A percentile compares a stretch with the other conserved stretches of the same genome.
These are phyloP conservation scores for Caryopteris hybrid DNA, from an alignment of 305 asterid species.

Conservation along the genomic window DNA sequence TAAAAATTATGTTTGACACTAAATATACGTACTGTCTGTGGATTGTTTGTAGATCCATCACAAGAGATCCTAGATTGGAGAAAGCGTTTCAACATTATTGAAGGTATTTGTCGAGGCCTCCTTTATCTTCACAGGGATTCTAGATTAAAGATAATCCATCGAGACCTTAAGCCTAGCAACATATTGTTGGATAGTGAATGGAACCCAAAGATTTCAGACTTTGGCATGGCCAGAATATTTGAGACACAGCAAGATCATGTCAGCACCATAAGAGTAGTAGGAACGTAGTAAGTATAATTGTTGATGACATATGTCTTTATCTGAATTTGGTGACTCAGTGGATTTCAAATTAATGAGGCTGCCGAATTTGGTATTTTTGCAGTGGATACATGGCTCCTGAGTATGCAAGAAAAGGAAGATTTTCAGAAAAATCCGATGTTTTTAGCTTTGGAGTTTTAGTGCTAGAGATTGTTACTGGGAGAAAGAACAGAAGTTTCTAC, in stretches of 20 bases:
- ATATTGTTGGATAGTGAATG: constrained; percentile 27
- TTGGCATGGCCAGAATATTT: constrained; percentile 46
- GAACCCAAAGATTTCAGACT: constrained; percentile 48
- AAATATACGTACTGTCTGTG: no score
- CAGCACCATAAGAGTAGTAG: constrained; percentile 35
- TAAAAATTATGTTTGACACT: not conserved
- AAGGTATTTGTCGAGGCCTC: constrained; percentile 44
- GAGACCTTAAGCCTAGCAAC: constrained; percentile 35
- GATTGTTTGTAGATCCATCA: constrained; percentile 10
- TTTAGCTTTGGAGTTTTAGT: constrained; percentile 40
- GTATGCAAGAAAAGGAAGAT: constrained; percentile 30
- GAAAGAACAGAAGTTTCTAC: constrained; percentile 26
- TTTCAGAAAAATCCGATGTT: constrained; percentile 34
- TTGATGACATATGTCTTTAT: not conserved
- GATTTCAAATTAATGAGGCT: not conserved
- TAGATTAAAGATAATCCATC: constrained; percentile 30
- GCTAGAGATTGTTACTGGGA: constrained; percentile 31
- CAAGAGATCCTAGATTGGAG: constrained; percentile 35
- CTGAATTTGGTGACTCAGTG: not conserved
- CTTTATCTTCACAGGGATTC: constrained; percentile 47
- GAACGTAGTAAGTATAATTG: constrained; percentile 31
- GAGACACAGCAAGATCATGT: constrained; percentile 32
- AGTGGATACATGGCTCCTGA: constrained; percentile 49
- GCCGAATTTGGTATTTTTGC: not conserved
- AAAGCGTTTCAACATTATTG: constrained; percentile 29